These are phyloP conservation scores for Hirschioporus abietinus DNA, from an alignment of 768 basidiomycete species.

Conservation along the genomic window DNA sequence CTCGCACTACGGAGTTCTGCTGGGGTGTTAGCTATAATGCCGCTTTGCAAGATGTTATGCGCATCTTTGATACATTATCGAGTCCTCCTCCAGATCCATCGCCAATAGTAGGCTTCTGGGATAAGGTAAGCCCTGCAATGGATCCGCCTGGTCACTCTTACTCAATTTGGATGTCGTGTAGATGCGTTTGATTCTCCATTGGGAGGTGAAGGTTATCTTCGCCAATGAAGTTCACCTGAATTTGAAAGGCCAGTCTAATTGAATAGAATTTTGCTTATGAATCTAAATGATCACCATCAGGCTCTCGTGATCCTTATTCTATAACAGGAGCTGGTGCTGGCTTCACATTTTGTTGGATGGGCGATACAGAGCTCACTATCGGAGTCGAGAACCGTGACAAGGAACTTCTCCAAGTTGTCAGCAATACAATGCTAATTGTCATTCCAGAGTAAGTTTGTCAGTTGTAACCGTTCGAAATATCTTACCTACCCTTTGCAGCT, in stretches of 20 bases:
- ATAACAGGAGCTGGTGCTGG: constrained; percentile 72
- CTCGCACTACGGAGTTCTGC: constrained; percentile 63
- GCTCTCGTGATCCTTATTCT: constrained; percentile 76
- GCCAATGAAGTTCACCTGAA: constrained; percentile 68
- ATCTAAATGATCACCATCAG: constrained; percentile 32
- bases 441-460: constrained; percentile 71
- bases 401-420: constrained; percentile 79
- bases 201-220: constrained; percentile 68
- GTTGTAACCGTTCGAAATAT: constrained; percentile 1
- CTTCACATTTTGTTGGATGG: constrained; percentile 81
- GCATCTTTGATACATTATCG: constrained; percentile 75
- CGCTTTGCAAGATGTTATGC: constrained; percentile 81
- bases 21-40: constrained; percentile 90
- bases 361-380: constrained; percentile 64
- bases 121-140: constrained; percentile 55
- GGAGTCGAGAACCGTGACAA: constrained; percentile 63
- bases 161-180: constrained; percentile 20
- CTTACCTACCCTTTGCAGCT: constrained; percentile 1
- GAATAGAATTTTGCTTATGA: constrained; percentile 7
- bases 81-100: constrained; percentile 77
- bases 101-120: constrained; percentile 88
- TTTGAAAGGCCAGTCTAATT: constrained; percentile 66
- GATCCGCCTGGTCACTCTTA: constrained; percentile 3
- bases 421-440: constrained; percentile 74
- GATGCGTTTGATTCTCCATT: constrained; percentile 80